Evolutionary conservation across 2,329 filamentous ascomycete species (phyloP), one percentile per base, ranked within the genome.

Genomic region (Cyclaneusma minus): DNA sequence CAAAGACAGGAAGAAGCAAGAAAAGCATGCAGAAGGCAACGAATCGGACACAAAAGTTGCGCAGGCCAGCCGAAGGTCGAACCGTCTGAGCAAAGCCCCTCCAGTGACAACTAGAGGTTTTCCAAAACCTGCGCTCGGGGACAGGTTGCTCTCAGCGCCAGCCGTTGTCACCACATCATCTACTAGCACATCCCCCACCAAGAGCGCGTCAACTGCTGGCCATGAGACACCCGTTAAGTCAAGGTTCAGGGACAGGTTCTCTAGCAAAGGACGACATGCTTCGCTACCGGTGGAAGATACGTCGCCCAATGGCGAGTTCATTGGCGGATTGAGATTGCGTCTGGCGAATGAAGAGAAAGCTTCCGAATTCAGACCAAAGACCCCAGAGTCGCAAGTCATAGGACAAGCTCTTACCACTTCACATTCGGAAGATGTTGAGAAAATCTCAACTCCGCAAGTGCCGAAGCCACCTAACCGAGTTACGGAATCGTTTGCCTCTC

Each of bases 1-100:
- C 47, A 47, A 22, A 50, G 45, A 35, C 52, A 53, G 30, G 48
- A 40, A 50, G n/a, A 49, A 45, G 24, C 49, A 55, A 21, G 47
- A 42, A 20, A 55, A 45, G 29, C 43, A 47, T 5, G 37, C 47
- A 10, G 53, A 49, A 19, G 13, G 34, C 55, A 45, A n/a, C n/a
- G 35, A 55, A 43, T 29, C 33, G 25, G 29, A 40, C 39, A 6
- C 40, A 50, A 27, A 50, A 48, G 24, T 48, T 56, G 27, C 51
- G 36, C 43, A 60, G 11, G 62, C 36, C 29, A 41, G 21, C 44
- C 50, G 11, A 48, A 49, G 3, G 22, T 28, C 1, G 30, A 45
- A 42, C 22, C 39, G 44, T 14, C 36, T 53, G 28, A 42, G 38
- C 29, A 45, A 51, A 33, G 14, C 40, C 27, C 35, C 38, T 9